Percentiles rank a stretch among this genome's conserved stretches.
phyloP scores from a whole-genome alignment of 163 green algal genomes.

The Trebouxia gelatinosa region DNA sequence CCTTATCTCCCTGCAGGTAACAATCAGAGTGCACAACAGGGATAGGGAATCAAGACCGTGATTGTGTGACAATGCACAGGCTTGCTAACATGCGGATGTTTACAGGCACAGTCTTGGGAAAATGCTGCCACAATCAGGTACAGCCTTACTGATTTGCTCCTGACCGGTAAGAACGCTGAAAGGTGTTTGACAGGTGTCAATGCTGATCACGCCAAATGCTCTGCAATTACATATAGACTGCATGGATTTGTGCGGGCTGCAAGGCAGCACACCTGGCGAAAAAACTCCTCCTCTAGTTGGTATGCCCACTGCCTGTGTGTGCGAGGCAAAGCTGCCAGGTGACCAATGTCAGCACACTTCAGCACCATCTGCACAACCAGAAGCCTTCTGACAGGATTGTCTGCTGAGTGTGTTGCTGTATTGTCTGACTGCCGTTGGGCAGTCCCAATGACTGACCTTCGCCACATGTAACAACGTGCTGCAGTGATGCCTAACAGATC shows the following conservation, averaged over 20 bases:
- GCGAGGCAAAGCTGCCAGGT: constrained; percentile 45
- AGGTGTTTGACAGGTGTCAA: background rate
- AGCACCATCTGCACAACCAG: constrained; percentile 54
- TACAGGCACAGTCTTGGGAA: too few relatives aligned
- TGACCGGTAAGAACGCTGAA: background rate
- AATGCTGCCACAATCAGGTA: too few relatives aligned
- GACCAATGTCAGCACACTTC: constrained; percentile 64
- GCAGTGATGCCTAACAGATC: too few relatives aligned
- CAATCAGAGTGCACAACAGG: background rate
- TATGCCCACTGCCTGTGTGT: constrained; percentile 55
- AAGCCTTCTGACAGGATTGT: background rate
- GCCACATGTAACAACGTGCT: too few relatives aligned
- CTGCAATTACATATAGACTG: background rate
- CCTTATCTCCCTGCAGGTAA: constrained; percentile 33
- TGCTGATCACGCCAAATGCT: background rate
- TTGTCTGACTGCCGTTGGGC: background rate
- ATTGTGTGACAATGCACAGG: background rate
- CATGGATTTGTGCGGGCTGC: background rate
- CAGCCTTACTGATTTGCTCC: background rate
- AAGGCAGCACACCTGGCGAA: constrained; percentile 49
- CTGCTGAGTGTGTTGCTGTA: background rate
- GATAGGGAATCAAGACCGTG: background rate
- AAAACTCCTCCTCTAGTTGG: constrained; percentile 60
- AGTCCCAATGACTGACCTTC: too few relatives aligned
- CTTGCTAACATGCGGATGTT: too few relatives aligned